Base-by-base conservation (phyloP, 192 early-diverging fungal genomes). In the Phycomyces nitens region DNA sequence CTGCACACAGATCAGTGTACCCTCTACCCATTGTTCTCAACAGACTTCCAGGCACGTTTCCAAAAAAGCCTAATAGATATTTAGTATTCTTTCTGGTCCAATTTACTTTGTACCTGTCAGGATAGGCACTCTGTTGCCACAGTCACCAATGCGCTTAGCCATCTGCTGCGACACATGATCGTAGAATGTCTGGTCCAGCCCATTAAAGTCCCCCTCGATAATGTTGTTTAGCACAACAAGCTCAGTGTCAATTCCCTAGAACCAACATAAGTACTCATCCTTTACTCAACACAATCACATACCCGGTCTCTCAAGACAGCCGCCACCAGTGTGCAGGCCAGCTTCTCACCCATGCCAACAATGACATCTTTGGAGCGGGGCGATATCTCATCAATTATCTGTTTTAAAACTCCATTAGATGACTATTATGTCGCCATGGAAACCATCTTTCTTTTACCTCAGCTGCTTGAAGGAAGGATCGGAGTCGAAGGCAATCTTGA, bases 1-100 rank as follows among this genome's bases (percentile, higher is more conserved):
- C 94, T 24, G 94, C 94, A 14, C 93, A 94, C 60, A 96, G 79
- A 63, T 96, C 94, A 0, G 94, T 96, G 75, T 96, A 96, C 0
- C 94, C 94, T 49, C 93, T 89, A 12, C 94, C 94, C 60, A 96
- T 91, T 73, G 89, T 91, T 51, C 82, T 76, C 56, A 96, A 66
- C 53, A 96, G 80, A 65, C 85, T 84, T 14, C 93, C 93, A 6
- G 94, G 94, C 16, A 92, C 89, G n/a, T 91, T 89, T 16, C 94
- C 94, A 77, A 96, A 86, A 78, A 88, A 96, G 10, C 94, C 86
- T 72, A 34, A 21, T 53, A 24, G 9, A 53, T 53, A 42, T 47
- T 14, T 0, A 24, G 29, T 11, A 53, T n/a, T 54, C 24, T 20
- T 40, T 54, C 40, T 18, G n/a, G n/a, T n/a, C n/a, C n/a, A n/a